Evolutionary conservation across 192 early-diverging fungal genomes (phyloP), one percentile per base, ranked within the genome.

Genomic region (Coemansia sp.): DNA sequence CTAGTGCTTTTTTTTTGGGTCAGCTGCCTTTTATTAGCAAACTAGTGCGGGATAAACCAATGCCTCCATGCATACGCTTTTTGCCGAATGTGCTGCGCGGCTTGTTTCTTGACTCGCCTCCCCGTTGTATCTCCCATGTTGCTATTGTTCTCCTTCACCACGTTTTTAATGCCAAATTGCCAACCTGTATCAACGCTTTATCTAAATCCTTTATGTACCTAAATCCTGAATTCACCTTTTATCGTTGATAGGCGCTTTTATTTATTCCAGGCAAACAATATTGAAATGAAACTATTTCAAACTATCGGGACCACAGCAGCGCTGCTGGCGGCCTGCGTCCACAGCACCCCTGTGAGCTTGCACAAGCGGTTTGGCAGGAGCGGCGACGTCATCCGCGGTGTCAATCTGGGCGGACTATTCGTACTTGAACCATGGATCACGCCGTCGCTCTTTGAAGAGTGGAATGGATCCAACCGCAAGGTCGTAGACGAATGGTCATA

Each of bases 351-450:
- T 9, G 29, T 62, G 2, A 12, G 28, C 12, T 23, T 59, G 6
- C 40, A 35, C 23, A 65, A 55, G 32, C 51, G 78, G 24, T 81
- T 75, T 32, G 72, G 78, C 7, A 61, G 50, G 18, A 45, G 68
- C 16, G 58, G 58, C 18, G 78, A 71, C 21, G 24, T 67, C 4
- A 88, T 82, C 19, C 78, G 85, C 32, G 85, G 83, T 7, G 77
- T 82, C 18, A 86, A 86, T 31, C 61, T 86, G 9, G 85, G 85
- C 53, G 84, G 84, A 8, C 66, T 81, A 61, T 73, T 86, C 31
- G 79, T 86, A 32, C 77, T 86, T 14, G 85, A 86, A 52, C 82
- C 74, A 16, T 86, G 85, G 85, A 85, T 86, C 42, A 72, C 51
- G 6, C 81, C 81, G 30, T 76, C 72, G 6, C 54, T 82, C 0